phyloP scores from a whole-genome alignment of 1,284 basidiomycete genomes.

The Sporisorium graminicola region DNA sequence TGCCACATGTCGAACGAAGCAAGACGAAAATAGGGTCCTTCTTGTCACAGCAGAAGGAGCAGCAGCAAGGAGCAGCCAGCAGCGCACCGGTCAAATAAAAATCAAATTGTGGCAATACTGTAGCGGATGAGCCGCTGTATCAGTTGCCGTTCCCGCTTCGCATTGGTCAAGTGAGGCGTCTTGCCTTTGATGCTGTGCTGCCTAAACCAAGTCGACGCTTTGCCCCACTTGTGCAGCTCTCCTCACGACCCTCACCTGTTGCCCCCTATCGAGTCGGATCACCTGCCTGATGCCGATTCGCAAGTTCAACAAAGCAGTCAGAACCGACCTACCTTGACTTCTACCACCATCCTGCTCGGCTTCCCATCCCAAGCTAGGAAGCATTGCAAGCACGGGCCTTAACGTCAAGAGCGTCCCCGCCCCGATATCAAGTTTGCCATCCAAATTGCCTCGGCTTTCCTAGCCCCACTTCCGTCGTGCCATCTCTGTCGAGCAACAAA shows the following conservation, averaged over 20 bases:
- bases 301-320: not conserved
- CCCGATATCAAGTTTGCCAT: not conserved
- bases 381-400: not conserved
- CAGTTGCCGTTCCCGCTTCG: not conserved
- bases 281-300: not conserved
- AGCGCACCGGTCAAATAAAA: not conserved
- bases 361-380: not conserved
- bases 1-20: too few relatives aligned
- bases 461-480: constrained; percentile 3
- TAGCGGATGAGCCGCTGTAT: not conserved
- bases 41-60: not conserved
- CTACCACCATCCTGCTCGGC: not conserved
- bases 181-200: not conserved
- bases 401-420: not conserved
- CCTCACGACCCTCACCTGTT: not conserved
- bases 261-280: not conserved
- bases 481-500: constrained; percentile 15
- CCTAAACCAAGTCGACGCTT: too few relatives aligned
- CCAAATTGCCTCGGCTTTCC: not conserved
- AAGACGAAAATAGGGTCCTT: not conserved
- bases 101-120: not conserved
- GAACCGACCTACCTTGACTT: not conserved
- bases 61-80: too few relatives aligned
- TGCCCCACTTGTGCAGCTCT: not conserved
- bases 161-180: not conserved